A percentile compares a stretch with the other conserved stretches of the same genome.
phyloP scores from a whole-genome alignment of 2,329 filamentous ascomycete species.

The Podosphaera aphanis region DNA sequence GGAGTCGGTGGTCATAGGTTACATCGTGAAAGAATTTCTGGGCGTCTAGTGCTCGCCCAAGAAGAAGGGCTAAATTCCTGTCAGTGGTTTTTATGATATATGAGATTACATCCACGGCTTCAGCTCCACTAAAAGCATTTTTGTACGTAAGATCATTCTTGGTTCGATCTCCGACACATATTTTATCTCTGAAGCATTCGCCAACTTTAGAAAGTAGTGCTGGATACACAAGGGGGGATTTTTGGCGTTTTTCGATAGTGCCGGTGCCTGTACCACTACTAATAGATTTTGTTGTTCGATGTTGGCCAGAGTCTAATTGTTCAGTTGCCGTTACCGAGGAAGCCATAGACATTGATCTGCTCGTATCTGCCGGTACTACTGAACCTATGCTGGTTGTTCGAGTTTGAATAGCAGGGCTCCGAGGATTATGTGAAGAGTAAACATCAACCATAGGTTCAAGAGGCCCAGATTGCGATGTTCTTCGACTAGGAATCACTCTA shows the following conservation, averaged over 20 bases:
- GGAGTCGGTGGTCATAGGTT: conserved; percentile 83
- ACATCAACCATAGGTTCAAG: conserved; percentile 12
- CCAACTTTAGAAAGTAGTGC: conserved; percentile 82
- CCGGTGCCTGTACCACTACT: conserved; percentile 9
- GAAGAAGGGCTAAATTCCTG: conserved; percentile 70
- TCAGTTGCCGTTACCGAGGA: conserved; percentile 50
- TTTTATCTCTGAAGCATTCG: conserved; percentile 75
- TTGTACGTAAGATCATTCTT: conserved; percentile 97
- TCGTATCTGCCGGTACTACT: conserved; percentile 20
- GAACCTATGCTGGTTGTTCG: conserved; percentile 37
- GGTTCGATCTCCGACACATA: conserved; percentile 63
- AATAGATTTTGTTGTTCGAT: conserved; percentile 24
- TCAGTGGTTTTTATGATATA: conserved; percentile 97
- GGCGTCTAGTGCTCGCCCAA: conserved; percentile 80
- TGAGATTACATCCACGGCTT: conserved; percentile 83
- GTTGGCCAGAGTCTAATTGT: conserved; percentile 24
- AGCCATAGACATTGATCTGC: conserved; percentile 75
- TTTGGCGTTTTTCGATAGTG: conserved; percentile 13
- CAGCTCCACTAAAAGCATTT: conserved; percentile 84
- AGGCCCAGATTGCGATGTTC: conserved; percentile 17
- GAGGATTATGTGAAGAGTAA: conserved; percentile 8
- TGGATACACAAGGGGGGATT: conserved; percentile 75
- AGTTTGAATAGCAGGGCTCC: conserved; percentile 24
- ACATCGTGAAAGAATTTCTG: conserved; percentile 99
- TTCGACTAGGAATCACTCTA: conserved; percentile 62